Conservation (phyloP, 345 rosid genomes). For the Salix brachista region DNA sequence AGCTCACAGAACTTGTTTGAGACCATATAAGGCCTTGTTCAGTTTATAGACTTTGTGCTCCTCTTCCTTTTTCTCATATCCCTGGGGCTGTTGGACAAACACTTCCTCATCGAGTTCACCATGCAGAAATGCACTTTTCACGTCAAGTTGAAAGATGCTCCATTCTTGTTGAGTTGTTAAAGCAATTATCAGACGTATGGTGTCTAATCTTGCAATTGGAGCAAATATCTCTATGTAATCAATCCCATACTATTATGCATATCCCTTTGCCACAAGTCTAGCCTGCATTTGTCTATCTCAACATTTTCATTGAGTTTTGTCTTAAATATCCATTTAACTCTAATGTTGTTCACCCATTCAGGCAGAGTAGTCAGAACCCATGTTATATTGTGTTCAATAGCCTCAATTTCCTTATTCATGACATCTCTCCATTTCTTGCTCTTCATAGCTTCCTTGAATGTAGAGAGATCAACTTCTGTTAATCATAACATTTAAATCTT, state of each 20-base stretch:
- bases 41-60: not conserved
- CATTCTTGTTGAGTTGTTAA: not conserved
- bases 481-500: not conserved
- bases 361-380: not conserved
- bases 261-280: not conserved
- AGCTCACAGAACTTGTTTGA: not conserved
- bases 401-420: not conserved
- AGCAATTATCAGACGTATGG: not conserved
- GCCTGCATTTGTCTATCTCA: not conserved
- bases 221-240: too few relatives aligned
- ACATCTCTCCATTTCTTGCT: not conserved
- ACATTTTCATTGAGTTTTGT: constrained; percentile 1
- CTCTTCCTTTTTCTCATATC: not conserved
- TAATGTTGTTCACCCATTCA: not conserved
- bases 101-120: not conserved
- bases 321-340: constrained; percentile 12
- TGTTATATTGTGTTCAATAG: not conserved
- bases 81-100: not conserved
- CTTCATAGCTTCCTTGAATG: not conserved
- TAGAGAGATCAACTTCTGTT: not conserved
- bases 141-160: not conserved
- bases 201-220: not conserved
- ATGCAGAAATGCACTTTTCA: constrained; percentile 1
- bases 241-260: too few relatives aligned
- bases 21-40: not conserved